Evolutionary conservation across 495 filamentous ascomycete species (phyloP), one percentile per base, ranked within the genome.

Genomic region (Cudoniella acicularis): DNA sequence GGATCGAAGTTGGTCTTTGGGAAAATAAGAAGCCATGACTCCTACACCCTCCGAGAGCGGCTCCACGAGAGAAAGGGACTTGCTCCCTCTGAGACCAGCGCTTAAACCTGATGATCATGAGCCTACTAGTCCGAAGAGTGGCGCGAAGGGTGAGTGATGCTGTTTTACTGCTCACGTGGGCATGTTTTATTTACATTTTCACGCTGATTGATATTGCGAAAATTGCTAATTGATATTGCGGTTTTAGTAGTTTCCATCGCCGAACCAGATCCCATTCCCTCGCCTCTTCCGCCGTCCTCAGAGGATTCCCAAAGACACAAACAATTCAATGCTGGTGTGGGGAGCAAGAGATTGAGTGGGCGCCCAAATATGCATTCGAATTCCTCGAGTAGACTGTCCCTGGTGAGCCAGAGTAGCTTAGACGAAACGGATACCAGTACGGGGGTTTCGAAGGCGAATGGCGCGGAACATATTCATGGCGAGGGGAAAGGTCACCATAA

Each of bases 191-290:
- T 54, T 45, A 17, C 18, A 22, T 3, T 48, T 4, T 36, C 56
- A 54, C 40, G 47, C 54, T 49, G 24, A 21, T n/a, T n/a, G n/a
- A n/a, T n/a, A n/a, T n/a, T n/a, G n/a, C n/a, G n/a, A n/a, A n/a
- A n/a, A n/a, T n/a, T n/a, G n/a, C n/a, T n/a, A n/a, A n/a, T n/a
- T 23, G 22, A 13, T 36, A 57, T 23, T 56, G 16, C 30, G 24
- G 10, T 18, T 41, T 1, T 46, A 73, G 72, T 66, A 40, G 68
- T 73, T 17, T 65, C 69, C 47, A 72, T 73, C 24, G 67, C 57
- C 10, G 63, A 73, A 56, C 69, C 69, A 27, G 70, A 70, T 45
- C 59, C 56, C 36, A 62, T 67, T 13, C 54, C 65, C 25, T 55
- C 66, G 16, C 49, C 27, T 42, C 51, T 48, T 57, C 64, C 21